phyloP scores from a whole-genome alignment of 108 stramenopile genomes.

The Cyclotella choctawhatcheeana region DNA sequence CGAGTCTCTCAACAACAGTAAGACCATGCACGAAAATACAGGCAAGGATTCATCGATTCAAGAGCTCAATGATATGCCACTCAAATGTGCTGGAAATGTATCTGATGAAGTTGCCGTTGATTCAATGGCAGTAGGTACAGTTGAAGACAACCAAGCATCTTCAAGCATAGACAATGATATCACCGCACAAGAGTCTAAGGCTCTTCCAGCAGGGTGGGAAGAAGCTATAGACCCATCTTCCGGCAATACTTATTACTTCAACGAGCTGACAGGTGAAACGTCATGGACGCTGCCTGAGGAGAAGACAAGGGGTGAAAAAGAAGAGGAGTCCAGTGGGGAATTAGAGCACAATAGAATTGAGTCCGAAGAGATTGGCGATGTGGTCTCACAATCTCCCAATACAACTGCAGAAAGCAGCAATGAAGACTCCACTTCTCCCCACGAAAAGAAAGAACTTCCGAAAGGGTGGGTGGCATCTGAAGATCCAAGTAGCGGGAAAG shows the following conservation, averaged over 20 bases:
- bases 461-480: background rate
- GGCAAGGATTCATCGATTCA: background rate
- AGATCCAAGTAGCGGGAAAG: conserved; percentile 47
- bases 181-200: background rate
- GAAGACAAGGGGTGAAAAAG: background rate
- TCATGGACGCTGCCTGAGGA: background rate
- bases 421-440: background rate
- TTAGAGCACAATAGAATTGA: background rate
- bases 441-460: background rate
- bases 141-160: background rate
- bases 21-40: background rate
- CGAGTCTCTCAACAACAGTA: background rate
- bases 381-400: too few species aligned
- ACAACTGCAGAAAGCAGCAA: too few species aligned
- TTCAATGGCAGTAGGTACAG: background rate
- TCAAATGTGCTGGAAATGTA: background rate
- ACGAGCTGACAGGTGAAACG: background rate
- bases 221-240: background rate
- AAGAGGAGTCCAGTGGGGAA: background rate
- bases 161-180: background rate
- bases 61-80: background rate
- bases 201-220: conserved; percentile 56
- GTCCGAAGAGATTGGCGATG: background rate
- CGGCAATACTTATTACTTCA: background rate
- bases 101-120: background rate